Conservation (phyloP, 2,329 filamentous ascomycete species). For the Beauveria scarabaeidicola region DNA sequence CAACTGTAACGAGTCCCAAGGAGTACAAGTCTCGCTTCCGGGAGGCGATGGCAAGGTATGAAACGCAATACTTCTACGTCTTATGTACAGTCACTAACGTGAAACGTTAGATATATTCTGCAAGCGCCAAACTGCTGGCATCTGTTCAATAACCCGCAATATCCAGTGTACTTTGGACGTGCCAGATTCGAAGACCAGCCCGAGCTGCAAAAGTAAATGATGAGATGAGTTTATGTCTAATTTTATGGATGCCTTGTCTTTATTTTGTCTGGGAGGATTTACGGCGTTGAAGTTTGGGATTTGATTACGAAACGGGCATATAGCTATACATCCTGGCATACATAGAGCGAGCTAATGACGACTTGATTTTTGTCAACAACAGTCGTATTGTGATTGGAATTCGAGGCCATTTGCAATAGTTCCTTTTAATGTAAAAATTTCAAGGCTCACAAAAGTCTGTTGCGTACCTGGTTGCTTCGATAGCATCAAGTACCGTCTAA, state of each 20-base stretch:
- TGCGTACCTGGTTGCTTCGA: background rate
- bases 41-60: constrained; percentile 89
- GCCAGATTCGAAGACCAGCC: constrained; percentile 31
- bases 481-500: background rate
- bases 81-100: background rate
- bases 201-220: constrained; percentile 15
- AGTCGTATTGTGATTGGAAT: too few relatives aligned
- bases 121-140: constrained; percentile 72
- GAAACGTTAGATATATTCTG: constrained; percentile 51
- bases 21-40: constrained; percentile 95
- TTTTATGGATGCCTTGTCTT: background rate
- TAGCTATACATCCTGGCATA: background rate
- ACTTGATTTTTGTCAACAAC: background rate
- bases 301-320: background rate
- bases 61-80: constrained; percentile 17
- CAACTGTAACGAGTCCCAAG: constrained; percentile 93
- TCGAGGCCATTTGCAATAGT: background rate
- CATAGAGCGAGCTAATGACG: constrained; percentile 1
- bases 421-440: background rate
- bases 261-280: background rate
- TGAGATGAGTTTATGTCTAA: background rate
- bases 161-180: constrained; percentile 27
- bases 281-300: constrained; percentile 6
- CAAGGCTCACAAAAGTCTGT: background rate
- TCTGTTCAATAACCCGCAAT: constrained; percentile 45